These are phyloP conservation scores for Penicillium macrosclerotiorum DNA, from an alignment of 495 filamentous ascomycete species.

Conservation along the genomic window DNA sequence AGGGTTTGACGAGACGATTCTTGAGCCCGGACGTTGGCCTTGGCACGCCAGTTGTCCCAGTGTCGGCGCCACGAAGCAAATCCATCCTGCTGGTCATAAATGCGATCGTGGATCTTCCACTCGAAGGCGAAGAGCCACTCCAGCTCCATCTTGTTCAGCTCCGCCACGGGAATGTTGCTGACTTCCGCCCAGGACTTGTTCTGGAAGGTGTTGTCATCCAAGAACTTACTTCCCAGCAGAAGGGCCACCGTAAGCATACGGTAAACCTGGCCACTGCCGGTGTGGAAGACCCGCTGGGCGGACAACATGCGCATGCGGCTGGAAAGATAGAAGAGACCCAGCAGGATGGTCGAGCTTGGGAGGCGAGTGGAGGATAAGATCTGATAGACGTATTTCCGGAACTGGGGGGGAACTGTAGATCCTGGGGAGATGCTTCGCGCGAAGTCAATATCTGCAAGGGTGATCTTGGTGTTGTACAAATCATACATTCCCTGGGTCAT, in stretches of 20 bases:
- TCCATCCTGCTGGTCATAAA: constrained; percentile 71
- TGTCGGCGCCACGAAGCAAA: constrained; percentile 78
- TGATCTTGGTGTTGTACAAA: constrained; percentile 58
- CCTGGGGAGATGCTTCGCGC: constrained; percentile 74
- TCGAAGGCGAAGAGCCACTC: constrained; percentile 86
- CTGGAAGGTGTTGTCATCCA: constrained; percentile 99
- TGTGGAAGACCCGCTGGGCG: constrained; percentile 50
- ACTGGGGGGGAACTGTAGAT: constrained; percentile 66
- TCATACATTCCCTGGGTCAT: constrained; percentile 83
- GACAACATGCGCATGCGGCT: constrained; percentile 76
- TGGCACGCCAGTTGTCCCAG: constrained; percentile 77
- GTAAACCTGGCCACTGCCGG: constrained; percentile 74
- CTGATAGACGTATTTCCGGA: constrained; percentile 92
- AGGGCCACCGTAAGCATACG: constrained; percentile 87
- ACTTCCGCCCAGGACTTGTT: constrained; percentile 99
- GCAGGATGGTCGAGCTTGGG: constrained; percentile 90
- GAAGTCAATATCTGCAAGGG: constrained; percentile 69
- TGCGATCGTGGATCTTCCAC: constrained; percentile 87
- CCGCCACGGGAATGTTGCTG: constrained; percentile 82
- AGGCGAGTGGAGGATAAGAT: constrained; percentile 93
- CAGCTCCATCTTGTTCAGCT: constrained; percentile 86
- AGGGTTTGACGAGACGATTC: constrained; percentile 57
- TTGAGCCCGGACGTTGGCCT: constrained; percentile 54
- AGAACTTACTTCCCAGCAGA: constrained; percentile 93
- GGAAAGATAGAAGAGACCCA: constrained; percentile 88